phyloP scores from a whole-genome alignment of 208 protist genomes.

The Acanthamoeba triangularis region DNA sequence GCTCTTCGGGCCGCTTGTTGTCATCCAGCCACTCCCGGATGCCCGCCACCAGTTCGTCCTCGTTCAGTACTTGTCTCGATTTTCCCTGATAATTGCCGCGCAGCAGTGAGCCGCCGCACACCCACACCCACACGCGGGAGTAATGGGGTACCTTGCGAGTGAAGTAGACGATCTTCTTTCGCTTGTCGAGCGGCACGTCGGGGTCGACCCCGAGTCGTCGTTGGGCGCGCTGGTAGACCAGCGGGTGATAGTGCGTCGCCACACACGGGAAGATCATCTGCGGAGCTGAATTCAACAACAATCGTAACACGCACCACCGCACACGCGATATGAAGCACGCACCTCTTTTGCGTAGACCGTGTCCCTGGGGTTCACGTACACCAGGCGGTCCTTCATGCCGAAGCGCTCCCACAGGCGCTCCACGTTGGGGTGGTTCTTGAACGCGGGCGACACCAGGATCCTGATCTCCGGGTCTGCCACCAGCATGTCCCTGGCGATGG shows the following conservation, averaged over 20 bases:
- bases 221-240: conserved; percentile 21
- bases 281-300: too few relatives aligned
- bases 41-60: not conserved
- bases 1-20: not conserved
- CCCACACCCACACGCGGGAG: not conserved
- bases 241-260: conserved; percentile 55
- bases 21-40: not conserved
- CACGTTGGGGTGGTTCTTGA: conserved; percentile 48
- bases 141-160: not conserved
- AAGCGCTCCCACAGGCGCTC: conserved; percentile 9
- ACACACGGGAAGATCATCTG: conserved; percentile 52
- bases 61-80: not conserved
- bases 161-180: conserved; percentile 68
- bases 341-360: conserved; percentile 6
- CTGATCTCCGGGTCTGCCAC: conserved; percentile 19
- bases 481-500: conserved; percentile 45
- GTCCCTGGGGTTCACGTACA: not conserved
- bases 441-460: conserved; percentile 14
- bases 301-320: too few relatives aligned
- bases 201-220: conserved; percentile 2
- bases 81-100: not conserved
- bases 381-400: conserved; percentile 41
- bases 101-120: not conserved
- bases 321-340: not conserved
- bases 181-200: conserved; percentile 21